Percentiles rank a stretch among this genome's conserved stretches.
These are phyloP conservation scores for Apiospora aurea DNA, from an alignment of 2,329 filamentous ascomycete genomes.

Conservation along the genomic window DNA sequence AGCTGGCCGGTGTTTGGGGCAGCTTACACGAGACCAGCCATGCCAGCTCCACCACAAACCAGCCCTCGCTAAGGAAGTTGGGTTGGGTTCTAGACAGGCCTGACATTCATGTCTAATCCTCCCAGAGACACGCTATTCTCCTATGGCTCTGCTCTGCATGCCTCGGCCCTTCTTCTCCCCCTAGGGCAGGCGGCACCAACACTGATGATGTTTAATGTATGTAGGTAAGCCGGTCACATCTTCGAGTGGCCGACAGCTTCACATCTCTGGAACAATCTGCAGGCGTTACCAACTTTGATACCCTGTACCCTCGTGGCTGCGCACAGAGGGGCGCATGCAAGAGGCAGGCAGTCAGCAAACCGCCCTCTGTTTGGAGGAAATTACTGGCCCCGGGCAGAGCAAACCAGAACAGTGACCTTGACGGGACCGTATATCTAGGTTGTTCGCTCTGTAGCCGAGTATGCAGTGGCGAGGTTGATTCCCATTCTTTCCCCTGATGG, in stretches of 20 bases:
- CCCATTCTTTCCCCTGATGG: neutral
- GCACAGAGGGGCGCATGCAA: neutral
- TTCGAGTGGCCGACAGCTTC: neutral
- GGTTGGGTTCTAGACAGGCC: neutral
- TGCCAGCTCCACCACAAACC: neutral
- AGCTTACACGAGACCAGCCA: neutral
- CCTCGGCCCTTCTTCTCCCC: neutral
- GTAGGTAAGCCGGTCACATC: neutral
- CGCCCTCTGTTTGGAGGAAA: conserved; percentile 14
- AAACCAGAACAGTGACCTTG: neutral
- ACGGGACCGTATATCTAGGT: neutral
- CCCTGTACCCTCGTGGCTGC: conserved; percentile 6
- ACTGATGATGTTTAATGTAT: neutral
- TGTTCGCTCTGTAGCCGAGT: neutral
- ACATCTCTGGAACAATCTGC: neutral
- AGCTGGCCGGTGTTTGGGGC: neutral
- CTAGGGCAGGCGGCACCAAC: neutral
- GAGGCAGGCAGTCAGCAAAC: neutral
- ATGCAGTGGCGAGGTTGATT: conserved; percentile 1
- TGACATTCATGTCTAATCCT: neutral
- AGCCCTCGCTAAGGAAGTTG: neutral
- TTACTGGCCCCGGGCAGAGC: neutral
- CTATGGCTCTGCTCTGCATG: neutral
- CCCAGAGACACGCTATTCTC: neutral
- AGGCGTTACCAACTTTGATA: neutral